Conservation (phyloP, 495 filamentous ascomycete species). For the Annulohypoxylon moriforme region DNA sequence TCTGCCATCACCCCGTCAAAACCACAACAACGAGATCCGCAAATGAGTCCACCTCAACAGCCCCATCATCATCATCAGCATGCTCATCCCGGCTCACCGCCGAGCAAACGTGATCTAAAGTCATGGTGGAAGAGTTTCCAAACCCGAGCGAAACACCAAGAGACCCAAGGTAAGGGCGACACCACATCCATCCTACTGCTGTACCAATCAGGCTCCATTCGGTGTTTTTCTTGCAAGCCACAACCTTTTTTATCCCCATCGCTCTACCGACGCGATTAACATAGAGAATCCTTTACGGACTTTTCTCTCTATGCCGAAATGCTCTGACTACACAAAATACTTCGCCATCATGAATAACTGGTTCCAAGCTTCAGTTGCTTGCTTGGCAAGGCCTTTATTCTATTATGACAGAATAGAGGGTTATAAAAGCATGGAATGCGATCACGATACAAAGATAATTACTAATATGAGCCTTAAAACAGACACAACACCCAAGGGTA, state of each 20-base stretch:
- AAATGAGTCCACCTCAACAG: conserved; percentile 46
- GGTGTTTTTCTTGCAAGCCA: conserved; percentile 24
- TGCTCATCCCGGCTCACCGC: conserved; percentile 63
- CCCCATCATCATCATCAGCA: conserved; percentile 27
- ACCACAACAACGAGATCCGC: conserved; percentile 33
- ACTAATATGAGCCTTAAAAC: conserved; percentile 37
- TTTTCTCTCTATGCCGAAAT: neutral
- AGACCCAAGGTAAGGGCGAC: conserved; percentile 73
- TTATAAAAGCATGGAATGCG: conserved; percentile 17
- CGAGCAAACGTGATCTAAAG: conserved; percentile 82
- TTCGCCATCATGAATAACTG: neutral
- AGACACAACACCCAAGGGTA: conserved; percentile 63
- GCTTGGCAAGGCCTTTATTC: neutral
- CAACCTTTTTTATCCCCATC: conserved; percentile 7
- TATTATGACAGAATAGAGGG: conserved; percentile 38
- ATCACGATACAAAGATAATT: neutral
- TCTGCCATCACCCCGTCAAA: conserved; percentile 47
- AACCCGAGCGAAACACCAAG: conserved; percentile 76
- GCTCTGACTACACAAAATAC: neutral
- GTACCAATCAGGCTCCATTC: conserved; percentile 33
- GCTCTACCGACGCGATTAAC: conserved; percentile 6
- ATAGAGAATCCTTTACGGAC: neutral
- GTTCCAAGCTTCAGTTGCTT: neutral
- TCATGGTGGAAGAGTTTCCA: conserved; percentile 96
- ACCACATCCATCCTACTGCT: conserved; percentile 1